Evolutionary conservation across 2,329 filamentous ascomycete species (phyloP).

Genomic region (Exophiala bonariae): DNA sequence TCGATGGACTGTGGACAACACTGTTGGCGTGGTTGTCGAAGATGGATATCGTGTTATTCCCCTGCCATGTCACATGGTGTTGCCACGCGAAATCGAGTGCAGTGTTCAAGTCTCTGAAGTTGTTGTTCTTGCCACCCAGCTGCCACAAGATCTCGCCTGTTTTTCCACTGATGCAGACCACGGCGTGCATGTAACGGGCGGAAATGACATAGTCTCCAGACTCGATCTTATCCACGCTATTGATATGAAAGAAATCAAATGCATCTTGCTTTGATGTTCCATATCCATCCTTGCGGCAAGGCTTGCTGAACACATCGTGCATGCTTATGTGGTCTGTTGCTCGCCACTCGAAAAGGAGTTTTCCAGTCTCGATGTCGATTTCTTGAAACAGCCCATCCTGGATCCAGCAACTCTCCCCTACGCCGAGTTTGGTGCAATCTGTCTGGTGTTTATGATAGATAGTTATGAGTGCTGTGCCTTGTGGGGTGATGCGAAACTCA

Average conservation of each 20-base stretch:
- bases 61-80: slow-evolving; percentile 50
- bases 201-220: slow-evolving; percentile 57
- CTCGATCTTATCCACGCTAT: slow-evolving; percentile 54
- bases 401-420: slow-evolving; percentile 32
- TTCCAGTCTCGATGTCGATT: slow-evolving; percentile 37
- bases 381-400: slow-evolving; percentile 34
- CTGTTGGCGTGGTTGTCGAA: slow-evolving; percentile 40
- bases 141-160: slow-evolving; percentile 55
- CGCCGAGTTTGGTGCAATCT: slow-evolving; percentile 14
- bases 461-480: slow-evolving; percentile 22
- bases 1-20: slow-evolving; percentile 20
- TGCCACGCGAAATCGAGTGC: slow-evolving; percentile 54
- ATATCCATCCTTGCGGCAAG: slow-evolving; percentile 8
- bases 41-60: slow-evolving; percentile 33
- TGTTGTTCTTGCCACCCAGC: slow-evolving; percentile 51
- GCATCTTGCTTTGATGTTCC: slow-evolving; percentile 8
- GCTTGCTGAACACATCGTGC: slow-evolving; percentile 20
- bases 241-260: slow-evolving; percentile 61
- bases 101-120: slow-evolving; percentile 43
- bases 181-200: slow-evolving; percentile 48
- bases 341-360: slow-evolving; percentile 38
- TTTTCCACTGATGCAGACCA: slow-evolving; percentile 49
- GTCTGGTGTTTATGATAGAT: slow-evolving; percentile 20
- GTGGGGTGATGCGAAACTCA: slow-evolving; percentile 22
- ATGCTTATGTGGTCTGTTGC: slow-evolving; percentile 35